A percentile compares a stretch with the other conserved stretches of the same genome.
phyloP scores from a whole-genome alignment of 2,329 filamentous ascomycete species.

The Pseudogymnoascus sp. region DNA sequence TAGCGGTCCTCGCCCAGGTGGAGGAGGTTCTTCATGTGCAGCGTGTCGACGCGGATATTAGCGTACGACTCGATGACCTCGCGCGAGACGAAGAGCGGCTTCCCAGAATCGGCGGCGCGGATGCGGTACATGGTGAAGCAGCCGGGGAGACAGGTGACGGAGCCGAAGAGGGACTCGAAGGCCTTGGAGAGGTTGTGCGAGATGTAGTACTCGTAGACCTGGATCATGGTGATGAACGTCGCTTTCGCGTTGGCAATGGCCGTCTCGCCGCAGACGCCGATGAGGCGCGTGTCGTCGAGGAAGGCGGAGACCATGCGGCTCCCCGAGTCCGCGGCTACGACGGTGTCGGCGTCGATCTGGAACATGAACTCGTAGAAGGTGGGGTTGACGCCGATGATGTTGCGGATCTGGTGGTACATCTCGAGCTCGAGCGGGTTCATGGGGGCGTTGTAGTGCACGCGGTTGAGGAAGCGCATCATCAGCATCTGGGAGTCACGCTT shows the following conservation, averaged over 20 bases:
- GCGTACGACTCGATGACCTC: conserved; percentile 84
- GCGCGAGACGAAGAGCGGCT: conserved; percentile 90
- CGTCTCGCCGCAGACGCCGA: conserved; percentile 91
- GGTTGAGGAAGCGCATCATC: conserved; percentile 97
- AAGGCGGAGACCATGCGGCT: conserved; percentile 90
- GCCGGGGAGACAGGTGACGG: conserved; percentile 93
- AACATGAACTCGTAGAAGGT: conserved; percentile 97
- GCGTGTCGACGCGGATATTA: conserved; percentile 90
- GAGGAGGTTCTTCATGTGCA: conserved; percentile 97
- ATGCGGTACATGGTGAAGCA: conserved; percentile 99
- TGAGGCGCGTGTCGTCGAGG: conserved; percentile 84
- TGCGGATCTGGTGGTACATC: conserved; percentile 97
- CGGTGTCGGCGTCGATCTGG: conserved; percentile 95
- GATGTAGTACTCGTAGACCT: conserved; percentile 99
- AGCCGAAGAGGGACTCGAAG: conserved; percentile 94
- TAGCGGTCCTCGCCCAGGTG: conserved; percentile 98
- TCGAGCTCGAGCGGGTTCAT: conserved; percentile 97
- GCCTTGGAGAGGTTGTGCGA: conserved; percentile 96
- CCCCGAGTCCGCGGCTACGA: conserved; percentile 80
- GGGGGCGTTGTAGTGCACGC: conserved; percentile 90
- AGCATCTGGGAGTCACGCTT: conserved; percentile 99
- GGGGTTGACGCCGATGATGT: conserved; percentile 97
- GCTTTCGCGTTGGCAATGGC: conserved; percentile 85
- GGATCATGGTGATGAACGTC: conserved; percentile 96
- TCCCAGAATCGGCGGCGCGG: conserved; percentile 85